phyloP scores from a whole-genome alignment of 805 yeast species.

The Wickerhamomyces bovis region DNA sequence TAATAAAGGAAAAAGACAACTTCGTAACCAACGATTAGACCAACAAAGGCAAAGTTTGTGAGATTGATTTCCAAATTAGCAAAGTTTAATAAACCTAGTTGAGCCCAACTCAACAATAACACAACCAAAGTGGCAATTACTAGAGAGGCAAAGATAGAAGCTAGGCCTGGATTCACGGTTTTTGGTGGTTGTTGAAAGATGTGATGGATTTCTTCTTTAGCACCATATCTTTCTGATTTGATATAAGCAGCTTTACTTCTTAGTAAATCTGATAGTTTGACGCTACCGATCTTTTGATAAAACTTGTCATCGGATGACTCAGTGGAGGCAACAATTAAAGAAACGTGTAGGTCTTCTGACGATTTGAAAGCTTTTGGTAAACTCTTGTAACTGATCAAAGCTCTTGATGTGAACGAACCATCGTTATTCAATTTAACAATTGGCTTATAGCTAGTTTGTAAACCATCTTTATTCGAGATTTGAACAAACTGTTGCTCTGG shows the following conservation, averaged over 20 bases:
- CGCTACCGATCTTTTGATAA: conserved; percentile 13
- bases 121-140: conserved; percentile 12
- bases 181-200: conserved; percentile 20
- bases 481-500: conserved; percentile 23
- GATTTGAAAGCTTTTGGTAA: conserved; percentile 22
- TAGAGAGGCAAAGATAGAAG: conserved; percentile 14
- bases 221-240: conserved; percentile 16
- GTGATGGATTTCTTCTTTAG: conserved; percentile 24
- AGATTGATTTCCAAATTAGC: conserved; percentile 15
- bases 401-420: conserved; percentile 8
- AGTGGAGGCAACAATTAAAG: conserved; percentile 15
- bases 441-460: conserved; percentile 23
- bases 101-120: conserved; percentile 15
- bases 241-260: conserved; percentile 9
- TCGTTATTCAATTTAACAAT: conserved; percentile 9
- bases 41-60: conserved; percentile 15
- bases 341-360: conserved; percentile 10
- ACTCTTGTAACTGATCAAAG: conserved; percentile 14
- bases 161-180: conserved; percentile 15
- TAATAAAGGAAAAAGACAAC: conserved; percentile 23
- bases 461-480: conserved; percentile 15
- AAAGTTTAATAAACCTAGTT: conserved; percentile 18
- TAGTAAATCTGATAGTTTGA: conserved; percentile 15
- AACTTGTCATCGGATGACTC: conserved; percentile 7
- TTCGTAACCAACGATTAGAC: conserved; percentile 17